Conservation (phyloP, 2,329 filamentous ascomycete species). For the Cordyceps fumosorosea region DNA sequence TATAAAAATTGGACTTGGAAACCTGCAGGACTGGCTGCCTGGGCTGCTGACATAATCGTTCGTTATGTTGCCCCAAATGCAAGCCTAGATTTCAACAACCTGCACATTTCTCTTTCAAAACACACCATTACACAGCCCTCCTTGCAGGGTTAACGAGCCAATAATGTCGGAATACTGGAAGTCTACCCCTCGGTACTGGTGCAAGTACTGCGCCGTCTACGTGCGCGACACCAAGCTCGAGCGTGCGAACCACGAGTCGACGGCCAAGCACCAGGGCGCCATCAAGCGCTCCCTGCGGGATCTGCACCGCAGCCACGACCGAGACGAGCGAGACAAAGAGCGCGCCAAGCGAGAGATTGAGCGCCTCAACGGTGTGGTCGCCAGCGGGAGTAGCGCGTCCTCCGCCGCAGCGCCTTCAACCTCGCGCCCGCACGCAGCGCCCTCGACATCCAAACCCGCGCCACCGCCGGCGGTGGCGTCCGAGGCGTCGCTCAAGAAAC, state of each 20-base stretch:
- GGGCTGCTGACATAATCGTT: constrained; percentile 1
- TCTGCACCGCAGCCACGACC: constrained; percentile 78
- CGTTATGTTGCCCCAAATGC: neutral
- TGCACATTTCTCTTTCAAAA: neutral
- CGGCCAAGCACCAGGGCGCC: constrained; percentile 73
- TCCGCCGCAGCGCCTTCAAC: constrained; percentile 14
- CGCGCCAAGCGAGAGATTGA: constrained; percentile 79
- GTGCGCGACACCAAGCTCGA: constrained; percentile 91
- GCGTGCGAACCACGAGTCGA: constrained; percentile 81
- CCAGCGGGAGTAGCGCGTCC: constrained; percentile 33
- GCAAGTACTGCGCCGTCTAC: constrained; percentile 88
- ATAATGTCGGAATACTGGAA: constrained; percentile 98
- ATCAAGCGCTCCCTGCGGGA: constrained; percentile 87
- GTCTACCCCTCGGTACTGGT: constrained; percentile 95
- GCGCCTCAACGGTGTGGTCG: constrained; percentile 71
- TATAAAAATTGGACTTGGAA: neutral
- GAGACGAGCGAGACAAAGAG: constrained; percentile 73
- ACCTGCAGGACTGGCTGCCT: neutral
- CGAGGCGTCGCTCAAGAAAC: constrained; percentile 66
- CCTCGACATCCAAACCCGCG: neutral
- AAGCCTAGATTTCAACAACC: neutral
- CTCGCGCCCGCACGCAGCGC: neutral
- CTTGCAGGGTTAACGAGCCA: neutral
- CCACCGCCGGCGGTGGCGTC: constrained; percentile 24
- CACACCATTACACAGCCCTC: neutral